Evolutionary conservation across 1,284 basidiomycete species (phyloP), one percentile per base, ranked within the genome.

Genomic region (Ceratobasidium sp.): DNA sequence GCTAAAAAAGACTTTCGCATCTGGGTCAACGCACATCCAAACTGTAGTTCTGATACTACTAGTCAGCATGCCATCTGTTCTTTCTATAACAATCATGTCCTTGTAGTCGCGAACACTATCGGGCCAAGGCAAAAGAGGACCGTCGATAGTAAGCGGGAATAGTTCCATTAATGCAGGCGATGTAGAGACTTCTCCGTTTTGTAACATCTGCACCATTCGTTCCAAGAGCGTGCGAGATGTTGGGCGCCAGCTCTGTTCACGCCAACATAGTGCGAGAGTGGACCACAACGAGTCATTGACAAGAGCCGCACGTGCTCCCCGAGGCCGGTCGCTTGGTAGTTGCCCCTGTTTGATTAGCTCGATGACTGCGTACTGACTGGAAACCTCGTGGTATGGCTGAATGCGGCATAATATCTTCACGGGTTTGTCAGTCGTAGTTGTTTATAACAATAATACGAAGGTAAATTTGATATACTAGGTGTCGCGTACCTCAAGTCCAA

Each of bases 291-390:
- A 23, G 26, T 77, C 75, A 28, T 60, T 77, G 15, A 77, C 26
- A 1, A 77, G 66, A 26, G 33, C 18, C 26, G 53, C 75, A 2
- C 75, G 63, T 26, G 66, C n/a, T 15, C 75, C 75, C 9, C 40
- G 63, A 20, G 75, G 75, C 3, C 75, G 75, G 15, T 49, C 75
- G 42, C 75, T 77, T n/a, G 75, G 75, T 33, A 40, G n/a, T 18
- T 40, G 64, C 12, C 75, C 75, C 20, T 66, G 26, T 33, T 33
- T 77, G 39, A 77, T 77, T 18, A 49, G 66, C 33, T 77, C 40
- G 9, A 42, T 23, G 4, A 77, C 64, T 40, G 33, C 53, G n/a
- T 33, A 49, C 20, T 77, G 53, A 23, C 42, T 15, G 15, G n/a
- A 12, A 15, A 67, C 44, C 20, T 60, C 66, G 15, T 77, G 53